Evolutionary conservation across 768 basidiomycete species (phyloP).

Genomic region (Coprinopsis marcescibilis): DNA sequence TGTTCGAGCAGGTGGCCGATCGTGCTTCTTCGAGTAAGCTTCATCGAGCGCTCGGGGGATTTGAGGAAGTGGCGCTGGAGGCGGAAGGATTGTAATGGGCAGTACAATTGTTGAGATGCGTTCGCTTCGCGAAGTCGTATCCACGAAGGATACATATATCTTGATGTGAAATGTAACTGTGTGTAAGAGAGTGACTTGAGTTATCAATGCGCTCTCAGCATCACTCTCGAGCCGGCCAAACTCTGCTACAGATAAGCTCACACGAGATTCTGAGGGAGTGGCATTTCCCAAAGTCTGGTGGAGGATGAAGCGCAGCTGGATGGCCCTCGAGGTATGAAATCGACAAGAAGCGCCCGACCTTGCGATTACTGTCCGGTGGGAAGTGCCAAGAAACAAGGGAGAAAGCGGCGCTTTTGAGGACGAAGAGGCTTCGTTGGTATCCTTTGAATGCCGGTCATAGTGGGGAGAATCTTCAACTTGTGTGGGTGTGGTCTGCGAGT

Average conservation of each 20-base stretch:
- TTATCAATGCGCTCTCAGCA: conserved; percentile 67
- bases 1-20: conserved; percentile 69
- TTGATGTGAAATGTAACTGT: conserved; percentile 72
- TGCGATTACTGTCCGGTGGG: conserved; percentile 56
- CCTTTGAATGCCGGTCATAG: conserved; percentile 8
- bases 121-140: conserved; percentile 63
- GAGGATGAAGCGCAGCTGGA: conserved; percentile 76
- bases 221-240: conserved; percentile 49
- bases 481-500: too few species aligned
- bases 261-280: conserved; percentile 43
- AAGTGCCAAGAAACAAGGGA: conserved; percentile 33
- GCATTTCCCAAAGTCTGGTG: conserved; percentile 52
- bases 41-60: conserved; percentile 65
- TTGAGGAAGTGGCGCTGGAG: conserved; percentile 74
- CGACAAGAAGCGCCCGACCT: conserved; percentile 90
- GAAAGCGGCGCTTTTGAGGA: conserved; percentile 35
- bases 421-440: conserved; percentile 13
- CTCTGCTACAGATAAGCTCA: conserved; percentile 36
- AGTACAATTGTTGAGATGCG: conserved; percentile 57
- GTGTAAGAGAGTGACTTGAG: conserved; percentile 80
- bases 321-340: conserved; percentile 70
- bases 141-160: conserved; percentile 72
- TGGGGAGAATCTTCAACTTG: too few species aligned
- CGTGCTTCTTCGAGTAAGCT: conserved; percentile 86
- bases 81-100: conserved; percentile 67